A percentile compares a stretch with the other conserved stretches of the same genome.
phyloP scores from a whole-genome alignment of 306 rosid genomes.

The Casuarina glauca region DNA sequence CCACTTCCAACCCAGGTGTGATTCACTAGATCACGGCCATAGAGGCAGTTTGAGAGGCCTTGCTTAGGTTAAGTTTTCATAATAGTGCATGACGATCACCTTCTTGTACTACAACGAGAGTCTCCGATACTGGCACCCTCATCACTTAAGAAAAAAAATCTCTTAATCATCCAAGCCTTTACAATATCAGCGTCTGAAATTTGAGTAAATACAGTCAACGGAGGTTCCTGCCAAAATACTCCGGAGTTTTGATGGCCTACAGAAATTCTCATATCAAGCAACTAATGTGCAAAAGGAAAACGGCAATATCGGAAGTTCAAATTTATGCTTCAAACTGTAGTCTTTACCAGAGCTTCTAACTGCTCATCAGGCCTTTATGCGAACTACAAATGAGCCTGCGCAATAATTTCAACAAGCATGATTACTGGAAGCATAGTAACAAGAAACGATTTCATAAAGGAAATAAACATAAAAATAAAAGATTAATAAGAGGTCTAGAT shows the following conservation, averaged over 20 bases:
- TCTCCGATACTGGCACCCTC: neutral
- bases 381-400: constrained; percentile 12
- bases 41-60: neutral
- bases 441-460: neutral
- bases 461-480: neutral
- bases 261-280: constrained; percentile 5
- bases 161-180: neutral
- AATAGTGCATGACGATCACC: neutral
- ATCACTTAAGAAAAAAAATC: neutral
- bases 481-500: neutral
- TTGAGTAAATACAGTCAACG: neutral
- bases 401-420: neutral
- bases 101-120: neutral
- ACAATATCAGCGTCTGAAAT: neutral
- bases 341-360: neutral
- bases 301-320: neutral
- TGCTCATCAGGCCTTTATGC: constrained; percentile 12
- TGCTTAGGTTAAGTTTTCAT: neutral
- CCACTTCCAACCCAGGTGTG: too few species aligned
- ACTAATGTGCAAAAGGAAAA: neutral
- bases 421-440: neutral
- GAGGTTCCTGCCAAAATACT: neutral
- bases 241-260: neutral
- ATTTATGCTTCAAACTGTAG: constrained; percentile 7
- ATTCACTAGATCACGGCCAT: neutral